Conservation (phyloP, 768 basidiomycete species). For the Boletus sp. region DNA sequence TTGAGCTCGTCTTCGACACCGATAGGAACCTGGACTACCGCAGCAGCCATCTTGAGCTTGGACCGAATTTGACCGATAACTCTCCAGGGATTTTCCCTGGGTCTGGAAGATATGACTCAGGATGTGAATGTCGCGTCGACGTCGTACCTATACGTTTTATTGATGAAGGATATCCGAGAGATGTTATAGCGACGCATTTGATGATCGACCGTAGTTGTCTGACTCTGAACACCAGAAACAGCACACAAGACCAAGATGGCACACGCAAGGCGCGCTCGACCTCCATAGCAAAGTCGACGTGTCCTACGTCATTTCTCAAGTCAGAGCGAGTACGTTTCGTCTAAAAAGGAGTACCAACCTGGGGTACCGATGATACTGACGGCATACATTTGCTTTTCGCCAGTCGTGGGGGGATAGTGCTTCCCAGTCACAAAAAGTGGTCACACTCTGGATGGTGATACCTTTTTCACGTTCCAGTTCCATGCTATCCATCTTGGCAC, state of each 20-base stretch:
- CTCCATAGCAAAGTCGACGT: conserved; percentile 99
- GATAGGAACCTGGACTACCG: conserved; percentile 95
- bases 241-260: conserved; percentile 96
- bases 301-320: conserved; percentile 51
- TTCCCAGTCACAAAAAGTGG: conserved; percentile 98
- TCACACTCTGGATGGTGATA: conserved; percentile 98
- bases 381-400: conserved; percentile 77
- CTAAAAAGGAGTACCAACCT: conserved; percentile 41
- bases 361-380: conserved; percentile 99
- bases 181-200: conserved; percentile 98
- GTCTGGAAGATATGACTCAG: conserved; percentile 42
- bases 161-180: conserved; percentile 93
- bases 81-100: conserved; percentile 96
- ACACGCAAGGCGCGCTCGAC: conserved; percentile 96
- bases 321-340: background rate
- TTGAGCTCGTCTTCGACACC: conserved; percentile 82
- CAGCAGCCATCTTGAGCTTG: conserved; percentile 90
- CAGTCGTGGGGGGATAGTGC: conserved; percentile 56
- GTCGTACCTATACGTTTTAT: conserved; percentile 92
- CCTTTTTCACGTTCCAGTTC: conserved; percentile 98
- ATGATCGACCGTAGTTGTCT: conserved; percentile 98
- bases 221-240: conserved; percentile 94
- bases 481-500: conserved; percentile 99
- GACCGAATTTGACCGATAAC: conserved; percentile 88
- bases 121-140: background rate